Conservation (phyloP, 768 basidiomycete genomes). For the Lyophyllum atratum region DNA sequence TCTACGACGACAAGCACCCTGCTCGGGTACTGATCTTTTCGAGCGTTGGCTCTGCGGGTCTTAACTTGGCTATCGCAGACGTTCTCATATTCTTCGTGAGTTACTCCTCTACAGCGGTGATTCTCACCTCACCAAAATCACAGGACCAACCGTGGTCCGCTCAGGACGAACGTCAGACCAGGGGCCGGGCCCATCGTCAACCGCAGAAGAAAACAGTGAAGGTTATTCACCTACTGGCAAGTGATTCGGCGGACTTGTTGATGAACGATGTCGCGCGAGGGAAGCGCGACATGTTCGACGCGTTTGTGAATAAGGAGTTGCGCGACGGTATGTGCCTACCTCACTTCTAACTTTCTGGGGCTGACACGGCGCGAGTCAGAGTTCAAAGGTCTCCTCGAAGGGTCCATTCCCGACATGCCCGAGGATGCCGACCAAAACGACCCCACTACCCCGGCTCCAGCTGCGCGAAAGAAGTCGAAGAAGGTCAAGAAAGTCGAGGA, state of each 20-base stretch:
- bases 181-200: slow-evolving; percentile 13
- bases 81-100: slow-evolving; percentile 26
- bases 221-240: slow-evolving; percentile 9
- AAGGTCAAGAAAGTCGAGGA: too few relatives aligned
- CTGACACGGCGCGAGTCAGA: not conserved
- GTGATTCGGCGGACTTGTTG: slow-evolving; percentile 14
- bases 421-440: too few relatives aligned
- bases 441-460: too few relatives aligned
- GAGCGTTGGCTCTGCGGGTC: slow-evolving; percentile 20
- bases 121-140: not conserved
- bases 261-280: slow-evolving; percentile 10
- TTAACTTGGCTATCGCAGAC: slow-evolving; percentile 21
- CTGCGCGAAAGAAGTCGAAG: not conserved
- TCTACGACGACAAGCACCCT: slow-evolving; percentile 4
- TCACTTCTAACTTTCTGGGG: not conserved
- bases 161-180: slow-evolving; percentile 19
- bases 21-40: slow-evolving; percentile 22
- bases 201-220: slow-evolving; percentile 10
- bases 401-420: not conserved
- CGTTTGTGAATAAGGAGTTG: slow-evolving; percentile 15
- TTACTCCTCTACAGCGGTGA: not conserved
- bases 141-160: slow-evolving; percentile 20
- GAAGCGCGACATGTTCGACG: slow-evolving; percentile 14
- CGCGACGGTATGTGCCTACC: slow-evolving; percentile 3
- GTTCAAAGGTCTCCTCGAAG: not conserved